phyloP scores from a whole-genome alignment of 139 green algal genomes.

The Nannochloris sp. region DNA sequence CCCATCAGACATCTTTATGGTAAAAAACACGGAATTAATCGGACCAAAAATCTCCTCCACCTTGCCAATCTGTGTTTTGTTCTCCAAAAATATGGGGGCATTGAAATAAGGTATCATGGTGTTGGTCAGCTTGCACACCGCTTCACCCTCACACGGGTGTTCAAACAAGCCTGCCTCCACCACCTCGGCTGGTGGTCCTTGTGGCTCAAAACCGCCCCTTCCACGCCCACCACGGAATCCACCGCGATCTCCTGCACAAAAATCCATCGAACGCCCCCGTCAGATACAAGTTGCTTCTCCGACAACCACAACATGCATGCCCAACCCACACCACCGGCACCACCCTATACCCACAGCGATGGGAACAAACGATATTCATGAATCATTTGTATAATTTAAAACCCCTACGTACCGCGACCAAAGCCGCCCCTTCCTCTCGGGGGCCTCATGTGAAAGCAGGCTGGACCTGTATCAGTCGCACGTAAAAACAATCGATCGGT shows the following conservation, averaged over 20 bases:
- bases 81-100: conserved; percentile 94
- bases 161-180: conserved; percentile 81
- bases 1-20: conserved; percentile 93
- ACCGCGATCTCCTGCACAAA: conserved; percentile 12
- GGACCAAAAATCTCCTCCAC: conserved; percentile 97
- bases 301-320: neutral
- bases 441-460: conserved; percentile 3
- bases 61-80: conserved; percentile 96
- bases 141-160: conserved; percentile 96
- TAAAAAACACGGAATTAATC: conserved; percentile 88
- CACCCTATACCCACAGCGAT: too few species aligned
- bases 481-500: neutral
- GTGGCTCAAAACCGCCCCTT: conserved; percentile 13
- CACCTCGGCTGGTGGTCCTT: conserved; percentile 47
- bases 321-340: neutral
- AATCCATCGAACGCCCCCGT: neutral
- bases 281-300: neutral
- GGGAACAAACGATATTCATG: too few species aligned
- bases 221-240: conserved; percentile 17
- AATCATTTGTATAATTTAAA: conserved; percentile 4
- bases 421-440: conserved; percentile 11
- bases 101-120: conserved; percentile 99
- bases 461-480: neutral
- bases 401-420: conserved; percentile 5
- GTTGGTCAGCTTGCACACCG: conserved; percentile 91